Base-by-base conservation (phyloP, 2,329 filamentous ascomycete species). In the Xylaria sp. region DNA sequence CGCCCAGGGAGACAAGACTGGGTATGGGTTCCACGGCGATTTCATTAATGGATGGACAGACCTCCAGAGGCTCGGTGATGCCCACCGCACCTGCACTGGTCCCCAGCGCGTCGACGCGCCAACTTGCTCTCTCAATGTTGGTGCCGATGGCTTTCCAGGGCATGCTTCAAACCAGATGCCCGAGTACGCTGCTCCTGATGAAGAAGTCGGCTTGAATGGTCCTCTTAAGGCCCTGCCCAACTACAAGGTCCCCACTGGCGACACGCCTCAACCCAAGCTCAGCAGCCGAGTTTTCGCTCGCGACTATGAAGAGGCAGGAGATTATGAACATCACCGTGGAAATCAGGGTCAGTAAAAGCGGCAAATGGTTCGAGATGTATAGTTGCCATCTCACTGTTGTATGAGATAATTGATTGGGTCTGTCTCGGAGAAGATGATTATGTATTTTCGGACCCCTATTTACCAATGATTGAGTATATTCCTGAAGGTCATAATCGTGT, bases 1-100 rank as follows among this genome's bases (percentile, higher is more conserved):
- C 66, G 74, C 80, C 1, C 78, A 78, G 60, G 70, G 81, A 31
- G 82, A 84, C 62, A 75, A 77, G 4, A 83, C 80, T 4, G 82
- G 83, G 6, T 84, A 80, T 64, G 82, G 82, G 1, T 81, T 83
- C 68, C 84, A 86, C 64, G 84, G 80, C 17, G 83, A 85, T 59
- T 84, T 84, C 64, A 73, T 81, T 63, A 83, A 83, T 55, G 82
- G 82, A 19, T 61, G 59, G 59, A 61, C 45, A 2, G 61, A 64
- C 19, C 57, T 42, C 83, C 80, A 69, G 75, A 83, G 56, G 69
- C 73, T 64, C 19, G 57, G 7, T 3, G 9, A 64, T 21, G 61
- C 61, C 21, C 61, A 55, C 68, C 67, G 14, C 74, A 79, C 21
- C 74, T 82, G 23, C 19, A 64, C 37, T 19, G 59, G 14, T 8